A percentile compares a stretch with the other conserved stretches of the same genome.
These are phyloP conservation scores for Stellera chamaejasme DNA, from an alignment of 345 rosid genomes.

Conservation along the genomic window DNA sequence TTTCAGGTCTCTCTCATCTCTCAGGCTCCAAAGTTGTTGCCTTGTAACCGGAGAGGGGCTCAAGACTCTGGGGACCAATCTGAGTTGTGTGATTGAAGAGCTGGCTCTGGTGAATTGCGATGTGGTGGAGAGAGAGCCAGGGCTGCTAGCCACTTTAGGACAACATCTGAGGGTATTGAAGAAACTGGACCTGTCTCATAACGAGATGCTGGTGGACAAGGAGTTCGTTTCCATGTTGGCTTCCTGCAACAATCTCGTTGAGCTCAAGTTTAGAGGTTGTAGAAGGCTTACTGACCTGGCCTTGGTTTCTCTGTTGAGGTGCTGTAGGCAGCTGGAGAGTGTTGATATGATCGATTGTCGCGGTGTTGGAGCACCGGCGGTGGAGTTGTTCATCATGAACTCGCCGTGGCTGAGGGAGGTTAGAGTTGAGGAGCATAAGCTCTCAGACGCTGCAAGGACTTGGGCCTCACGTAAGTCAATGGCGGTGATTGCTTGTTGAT, in stretches of 20 bases:
- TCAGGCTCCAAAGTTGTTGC: slow-evolving; percentile 71
- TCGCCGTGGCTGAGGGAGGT: slow-evolving; percentile 36
- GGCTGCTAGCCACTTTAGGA: slow-evolving; percentile 73
- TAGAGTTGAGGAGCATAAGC: slow-evolving; percentile 55
- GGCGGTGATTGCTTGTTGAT: slow-evolving; percentile 28
- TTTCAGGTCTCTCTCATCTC: slow-evolving; percentile 33
- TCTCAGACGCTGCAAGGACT: slow-evolving; percentile 35
- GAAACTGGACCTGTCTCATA: slow-evolving; percentile 54
- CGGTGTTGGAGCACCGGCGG: slow-evolving; percentile 33
- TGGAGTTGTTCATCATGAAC: slow-evolving; percentile 42
- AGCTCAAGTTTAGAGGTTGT: slow-evolving; percentile 65
- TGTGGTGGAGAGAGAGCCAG: slow-evolving; percentile 59
- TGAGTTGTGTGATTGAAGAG: slow-evolving; percentile 47
- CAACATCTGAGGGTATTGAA: slow-evolving; percentile 51
- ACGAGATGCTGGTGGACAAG: slow-evolving; percentile 61
- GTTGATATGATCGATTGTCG: slow-evolving; percentile 47
- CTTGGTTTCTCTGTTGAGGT: slow-evolving; percentile 35
- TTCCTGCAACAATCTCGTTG: slow-evolving; percentile 46
- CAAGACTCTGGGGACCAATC: slow-evolving; percentile 41
- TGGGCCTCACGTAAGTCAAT: slow-evolving; percentile 35
- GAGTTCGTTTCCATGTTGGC: slow-evolving; percentile 63
- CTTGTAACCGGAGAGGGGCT: slow-evolving; percentile 76
- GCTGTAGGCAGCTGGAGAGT: slow-evolving; percentile 40
- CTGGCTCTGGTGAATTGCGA: slow-evolving; percentile 62
- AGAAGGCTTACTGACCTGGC: slow-evolving; percentile 34